phyloP scores from a whole-genome alignment of 305 asterid genomes.

The Fraxinus dipetala region DNA sequence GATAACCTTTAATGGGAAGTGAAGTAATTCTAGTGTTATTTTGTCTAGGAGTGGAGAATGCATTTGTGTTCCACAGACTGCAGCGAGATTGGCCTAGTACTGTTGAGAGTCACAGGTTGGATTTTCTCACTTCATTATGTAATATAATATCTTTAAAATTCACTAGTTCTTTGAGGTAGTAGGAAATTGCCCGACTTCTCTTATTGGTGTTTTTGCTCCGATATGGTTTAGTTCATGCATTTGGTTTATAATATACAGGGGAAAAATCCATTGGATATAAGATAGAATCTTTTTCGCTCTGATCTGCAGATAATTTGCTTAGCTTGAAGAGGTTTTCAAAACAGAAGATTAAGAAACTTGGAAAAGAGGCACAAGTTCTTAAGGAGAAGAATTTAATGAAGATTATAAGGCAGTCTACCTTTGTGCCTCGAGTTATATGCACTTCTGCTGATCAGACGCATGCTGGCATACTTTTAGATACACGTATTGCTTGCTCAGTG shows the following conservation, averaged over 20 bases:
- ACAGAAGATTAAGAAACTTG: conserved; percentile 68
- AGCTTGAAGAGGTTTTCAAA: conserved; percentile 87
- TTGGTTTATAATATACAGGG: neutral
- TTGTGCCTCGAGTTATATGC: conserved; percentile 78
- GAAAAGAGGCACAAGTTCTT: conserved; percentile 66
- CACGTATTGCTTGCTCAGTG: conserved; percentile 67
- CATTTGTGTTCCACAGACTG: conserved; percentile 72
- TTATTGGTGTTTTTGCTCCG: neutral
- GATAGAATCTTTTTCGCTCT: neutral
- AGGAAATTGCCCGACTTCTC: neutral
- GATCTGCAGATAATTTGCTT: conserved; percentile 62
- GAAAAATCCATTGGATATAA: neutral
- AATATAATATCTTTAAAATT: neutral
- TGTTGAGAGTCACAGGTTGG: conserved; percentile 62
- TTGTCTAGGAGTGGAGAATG: conserved; percentile 72
- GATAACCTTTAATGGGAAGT: conserved; percentile 17
- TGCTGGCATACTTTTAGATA: conserved; percentile 73
- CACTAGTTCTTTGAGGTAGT: neutral
- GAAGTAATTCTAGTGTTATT: neutral
- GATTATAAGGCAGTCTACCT: conserved; percentile 43
- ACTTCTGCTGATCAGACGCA: conserved; percentile 67
- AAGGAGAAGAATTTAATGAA: conserved; percentile 71
- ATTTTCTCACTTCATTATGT: conserved; percentile 21
- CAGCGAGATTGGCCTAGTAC: conserved; percentile 85
- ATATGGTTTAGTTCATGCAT: neutral